Evolutionary conservation across 768 basidiomycete genomes (phyloP).

Genomic region (Hygrocybe punicea): DNA sequence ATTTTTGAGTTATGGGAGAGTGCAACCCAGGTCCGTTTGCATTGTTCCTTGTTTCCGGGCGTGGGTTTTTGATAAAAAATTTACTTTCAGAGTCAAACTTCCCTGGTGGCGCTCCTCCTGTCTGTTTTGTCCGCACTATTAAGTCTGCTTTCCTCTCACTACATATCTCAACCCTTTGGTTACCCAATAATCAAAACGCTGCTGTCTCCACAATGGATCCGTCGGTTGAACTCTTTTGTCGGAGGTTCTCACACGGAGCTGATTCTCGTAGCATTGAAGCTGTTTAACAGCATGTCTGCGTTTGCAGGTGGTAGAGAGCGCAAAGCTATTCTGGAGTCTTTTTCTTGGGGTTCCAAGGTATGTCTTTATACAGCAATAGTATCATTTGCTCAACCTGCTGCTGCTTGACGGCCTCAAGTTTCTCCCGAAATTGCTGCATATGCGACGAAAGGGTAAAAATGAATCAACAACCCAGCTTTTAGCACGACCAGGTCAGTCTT

Average conservation of each 20-base stretch:
- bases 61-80: background rate
- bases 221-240: conserved; percentile 60
- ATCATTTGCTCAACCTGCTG: too few species aligned
- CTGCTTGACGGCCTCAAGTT: conserved; percentile 49
- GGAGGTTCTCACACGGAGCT: conserved; percentile 61
- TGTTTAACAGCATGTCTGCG: conserved; percentile 57
- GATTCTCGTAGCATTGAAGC: conserved; percentile 60
- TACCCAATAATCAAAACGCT: conserved; percentile 59
- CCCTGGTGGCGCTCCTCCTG: conserved; percentile 43
- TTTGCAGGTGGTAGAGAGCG: conserved; percentile 68
- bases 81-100: conserved; percentile 40
- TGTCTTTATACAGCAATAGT: too few species aligned
- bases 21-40: conserved; percentile 41
- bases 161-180: conserved; percentile 62
- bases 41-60: conserved; percentile 4
- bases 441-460: conserved; percentile 60
- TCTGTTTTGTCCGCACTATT: conserved; percentile 60
- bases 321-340: conserved; percentile 59
- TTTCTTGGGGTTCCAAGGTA: conserved; percentile 80
- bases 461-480: conserved; percentile 41
- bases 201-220: conserved; percentile 52
- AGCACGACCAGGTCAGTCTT: conserved; percentile 52
- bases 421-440: conserved; percentile 61
- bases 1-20: conserved; percentile 63
- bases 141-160: conserved; percentile 61